Conservation (phyloP, 306 rosid genomes). For the Potentilla sterilis region DNA sequence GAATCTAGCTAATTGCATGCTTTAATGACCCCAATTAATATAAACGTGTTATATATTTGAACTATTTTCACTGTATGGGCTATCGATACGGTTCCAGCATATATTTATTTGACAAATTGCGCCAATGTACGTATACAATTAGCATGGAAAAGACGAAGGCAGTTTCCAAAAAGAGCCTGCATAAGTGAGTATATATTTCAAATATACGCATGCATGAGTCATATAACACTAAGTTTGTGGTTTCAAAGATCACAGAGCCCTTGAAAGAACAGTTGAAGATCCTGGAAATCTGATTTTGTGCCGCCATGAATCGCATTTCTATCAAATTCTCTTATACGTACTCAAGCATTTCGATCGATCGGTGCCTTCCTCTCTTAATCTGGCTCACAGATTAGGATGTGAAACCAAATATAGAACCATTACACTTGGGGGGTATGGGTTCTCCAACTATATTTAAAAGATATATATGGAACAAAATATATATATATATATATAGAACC, state of each 20-base stretch:
- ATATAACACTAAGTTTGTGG: neutral
- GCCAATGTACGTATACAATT: neutral
- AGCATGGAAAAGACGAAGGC: neutral
- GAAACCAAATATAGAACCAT: neutral
- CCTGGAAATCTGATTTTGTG: slow-evolving; percentile 10
- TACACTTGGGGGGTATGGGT: neutral
- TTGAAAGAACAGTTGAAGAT: slow-evolving; percentile 1
- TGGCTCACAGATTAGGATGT: neutral
- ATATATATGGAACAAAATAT: neutral
- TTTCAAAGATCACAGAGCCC: neutral
- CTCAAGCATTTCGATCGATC: neutral
- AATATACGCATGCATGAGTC: neutral
- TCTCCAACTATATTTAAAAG: neutral
- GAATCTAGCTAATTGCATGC: slow-evolving; percentile 11
- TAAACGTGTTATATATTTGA: slow-evolving; percentile 1
- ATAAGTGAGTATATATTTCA: neutral
- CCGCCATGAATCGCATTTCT: slow-evolving; percentile 1
- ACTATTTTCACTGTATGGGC: neutral
- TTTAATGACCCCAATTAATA: neutral
- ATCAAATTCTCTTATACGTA: neutral
- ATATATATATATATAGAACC: too few species aligned
- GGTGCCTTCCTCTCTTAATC: neutral
- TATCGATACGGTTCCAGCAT: neutral
- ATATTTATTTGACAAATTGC: neutral
- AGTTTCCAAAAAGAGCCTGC: neutral